Evolutionary conservation across 768 basidiomycete species (phyloP).

Genomic region (Gymnopilus dilepis): DNA sequence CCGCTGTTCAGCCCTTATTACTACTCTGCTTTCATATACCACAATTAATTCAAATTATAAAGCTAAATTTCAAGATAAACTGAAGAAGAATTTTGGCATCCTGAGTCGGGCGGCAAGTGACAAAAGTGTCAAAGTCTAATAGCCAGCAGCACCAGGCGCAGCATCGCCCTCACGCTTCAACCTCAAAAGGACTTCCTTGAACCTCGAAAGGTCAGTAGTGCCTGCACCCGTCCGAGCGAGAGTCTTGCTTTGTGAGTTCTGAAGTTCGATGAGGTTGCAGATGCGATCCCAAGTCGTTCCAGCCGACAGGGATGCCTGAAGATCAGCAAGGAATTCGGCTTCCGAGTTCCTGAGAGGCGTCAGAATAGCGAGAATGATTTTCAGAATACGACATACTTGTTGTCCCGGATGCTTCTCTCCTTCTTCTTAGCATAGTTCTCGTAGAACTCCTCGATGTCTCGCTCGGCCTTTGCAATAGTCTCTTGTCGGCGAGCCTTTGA

Average conservation of each 20-base stretch:
- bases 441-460: constrained; percentile 89
- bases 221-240: constrained; percentile 84
- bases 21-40: background rate
- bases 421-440: constrained; percentile 88
- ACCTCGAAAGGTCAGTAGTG: constrained; percentile 87
- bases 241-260: constrained; percentile 98
- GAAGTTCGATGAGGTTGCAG: constrained; percentile 80
- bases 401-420: constrained; percentile 88
- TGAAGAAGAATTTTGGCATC: constrained; percentile 8
- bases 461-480: constrained; percentile 82
- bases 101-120: background rate
- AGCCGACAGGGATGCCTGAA: constrained; percentile 76
- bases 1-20: background rate
- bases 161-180: constrained; percentile 89
- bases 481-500: constrained; percentile 81
- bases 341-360: constrained; percentile 94
- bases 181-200: constrained; percentile 91
- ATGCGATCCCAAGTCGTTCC: constrained; percentile 99
- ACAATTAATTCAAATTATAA: background rate
- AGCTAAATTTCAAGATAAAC: background rate
- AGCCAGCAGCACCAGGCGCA: constrained; percentile 93
- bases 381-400: constrained; percentile 70
- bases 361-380: constrained; percentile 1
- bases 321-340: constrained; percentile 72
- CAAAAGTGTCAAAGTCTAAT: constrained; percentile 46